Evolutionary conservation across 352 stramenopile species (phyloP).

Genomic region (Phytophthora kernoviae): DNA sequence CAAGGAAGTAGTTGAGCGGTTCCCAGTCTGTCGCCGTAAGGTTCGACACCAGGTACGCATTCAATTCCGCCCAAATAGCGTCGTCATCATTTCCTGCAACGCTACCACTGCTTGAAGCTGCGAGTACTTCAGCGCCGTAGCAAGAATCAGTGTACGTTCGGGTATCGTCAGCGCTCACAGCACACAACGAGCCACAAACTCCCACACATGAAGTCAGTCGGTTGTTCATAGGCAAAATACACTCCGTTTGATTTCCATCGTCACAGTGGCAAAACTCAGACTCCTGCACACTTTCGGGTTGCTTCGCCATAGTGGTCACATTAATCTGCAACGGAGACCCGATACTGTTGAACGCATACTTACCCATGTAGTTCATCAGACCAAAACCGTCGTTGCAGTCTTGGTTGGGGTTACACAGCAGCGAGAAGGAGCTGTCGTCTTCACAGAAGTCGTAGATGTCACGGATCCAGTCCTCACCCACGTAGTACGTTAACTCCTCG

Average conservation of each 20-base stretch:
- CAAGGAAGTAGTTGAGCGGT: conserved; percentile 56
- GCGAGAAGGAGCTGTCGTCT: conserved; percentile 57
- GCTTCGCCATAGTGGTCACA: conserved; percentile 49
- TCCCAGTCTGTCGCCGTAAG: conserved; percentile 46
- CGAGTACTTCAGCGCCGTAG: conserved; percentile 23
- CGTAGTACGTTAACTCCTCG: conserved; percentile 64
- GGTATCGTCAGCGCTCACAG: conserved; percentile 34
- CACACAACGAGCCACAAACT: conserved; percentile 56
- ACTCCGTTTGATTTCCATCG: conserved; percentile 44
- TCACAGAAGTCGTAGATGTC: conserved; percentile 72
- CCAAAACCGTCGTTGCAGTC: conserved; percentile 60
- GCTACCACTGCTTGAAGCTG: conserved; percentile 21
- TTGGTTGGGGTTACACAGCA: conserved; percentile 60
- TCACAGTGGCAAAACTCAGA: conserved; percentile 53
- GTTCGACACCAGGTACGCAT: conserved; percentile 42
- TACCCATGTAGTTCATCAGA: conserved; percentile 64
- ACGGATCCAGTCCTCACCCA: conserved; percentile 63
- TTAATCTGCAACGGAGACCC: conserved; percentile 70
- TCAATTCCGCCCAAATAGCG: conserved; percentile 45
- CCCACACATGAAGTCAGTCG: conserved; percentile 53
- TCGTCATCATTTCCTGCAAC: conserved; percentile 16
- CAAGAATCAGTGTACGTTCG: conserved; percentile 49
- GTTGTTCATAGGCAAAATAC: conserved; percentile 54
- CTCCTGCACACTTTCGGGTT: conserved; percentile 29
- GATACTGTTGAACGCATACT: conserved; percentile 66